Evolutionary conservation across 2,329 filamentous ascomycete genomes (phyloP), one percentile per base, ranked within the genome.

Genomic region (Paraphaeosphaeria minitans): DNA sequence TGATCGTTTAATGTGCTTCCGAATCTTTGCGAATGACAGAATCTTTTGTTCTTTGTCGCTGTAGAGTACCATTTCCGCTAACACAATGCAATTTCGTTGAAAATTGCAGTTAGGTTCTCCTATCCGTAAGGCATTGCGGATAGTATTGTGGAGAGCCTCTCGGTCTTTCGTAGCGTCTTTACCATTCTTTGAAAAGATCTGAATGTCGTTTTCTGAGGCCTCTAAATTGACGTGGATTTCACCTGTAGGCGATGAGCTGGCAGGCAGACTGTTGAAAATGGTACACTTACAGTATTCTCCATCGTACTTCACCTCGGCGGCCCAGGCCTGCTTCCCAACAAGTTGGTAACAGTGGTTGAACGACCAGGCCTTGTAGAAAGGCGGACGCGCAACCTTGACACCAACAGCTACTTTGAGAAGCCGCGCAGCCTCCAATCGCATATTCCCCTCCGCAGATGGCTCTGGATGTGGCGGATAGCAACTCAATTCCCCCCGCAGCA

Each of bases 181-280:
- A 58, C 93, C 92, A 68, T 92, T 95, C 73, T 97, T 97, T 10
- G 92, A 96, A 72, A 95, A 97, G 31, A 97, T 94, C 62, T 89
- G 88, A 29, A 96, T 86, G 49, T 82, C 84, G 0, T 83, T 71
- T 58, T 71, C 48, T 14, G 78, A 78, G 51, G 84, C 86, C 9
- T 79, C 79, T 7, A 91, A 78, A 69, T 96, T 87, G 41, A 97
- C 80, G 68, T 97, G 93, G 31, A 97, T 87, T 73, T 97, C 93
- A 66, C 41, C 51, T 53, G 9, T 4, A 13, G 1, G 10, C 19
- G 3, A n/a, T 53, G 7, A 53, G 51, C 50, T 45, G 1, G n/a
- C 13, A 41, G n/a, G 35, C 12, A 41, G 12, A 27, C 9, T 19
- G 4, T 21, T 7, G 2, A 19, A 6, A 21, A 41, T 22, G 16